These are phyloP conservation scores for Zygotorulaspora sp. DNA, from an alignment of 805 yeast species.

Conservation along the genomic window DNA sequence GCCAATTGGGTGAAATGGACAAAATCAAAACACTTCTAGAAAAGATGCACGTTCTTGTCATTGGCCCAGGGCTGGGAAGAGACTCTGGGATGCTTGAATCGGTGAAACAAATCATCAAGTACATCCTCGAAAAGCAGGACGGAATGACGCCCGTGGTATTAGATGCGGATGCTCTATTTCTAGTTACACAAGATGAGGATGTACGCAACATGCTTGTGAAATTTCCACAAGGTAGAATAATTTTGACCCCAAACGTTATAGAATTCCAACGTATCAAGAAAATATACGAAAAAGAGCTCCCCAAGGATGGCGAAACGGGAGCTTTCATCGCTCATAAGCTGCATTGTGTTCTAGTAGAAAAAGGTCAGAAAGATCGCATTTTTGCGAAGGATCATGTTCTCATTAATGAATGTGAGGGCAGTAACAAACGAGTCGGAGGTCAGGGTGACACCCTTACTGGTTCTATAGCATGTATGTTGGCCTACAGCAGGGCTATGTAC, in stretches of 20 bases:
- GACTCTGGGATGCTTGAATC: conserved; percentile 62
- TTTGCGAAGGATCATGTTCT: conserved; percentile 44
- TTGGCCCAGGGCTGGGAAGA: conserved; percentile 95
- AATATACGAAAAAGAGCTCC: conserved; percentile 31
- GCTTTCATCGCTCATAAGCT: conserved; percentile 23
- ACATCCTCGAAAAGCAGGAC: conserved; percentile 43
- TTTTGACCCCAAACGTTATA: conserved; percentile 84
- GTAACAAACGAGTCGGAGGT: conserved; percentile 83
- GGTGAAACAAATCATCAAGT: conserved; percentile 50
- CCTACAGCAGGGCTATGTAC: conserved; percentile 72
- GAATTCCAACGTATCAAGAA: conserved; percentile 70
- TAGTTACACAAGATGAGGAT: conserved; percentile 44
- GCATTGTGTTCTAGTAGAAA: conserved; percentile 45
- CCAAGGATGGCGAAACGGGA: conserved; percentile 33
- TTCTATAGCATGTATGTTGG: conserved; percentile 70
- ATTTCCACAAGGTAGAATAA: conserved; percentile 51
- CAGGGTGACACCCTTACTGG: conserved; percentile 96
- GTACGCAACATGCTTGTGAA: conserved; percentile 39
- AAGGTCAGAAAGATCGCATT: conserved; percentile 64
- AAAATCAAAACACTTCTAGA: conserved; percentile 52
- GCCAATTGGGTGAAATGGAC: conserved; percentile 46
- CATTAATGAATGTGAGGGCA: conserved; percentile 51
- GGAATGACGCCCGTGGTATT: conserved; percentile 66
- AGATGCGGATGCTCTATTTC: conserved; percentile 85
- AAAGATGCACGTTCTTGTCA: conserved; percentile 73